Conservation (phyloP, 2,329 filamentous ascomycete genomes). For the Aspergillus quadricinctus region DNA sequence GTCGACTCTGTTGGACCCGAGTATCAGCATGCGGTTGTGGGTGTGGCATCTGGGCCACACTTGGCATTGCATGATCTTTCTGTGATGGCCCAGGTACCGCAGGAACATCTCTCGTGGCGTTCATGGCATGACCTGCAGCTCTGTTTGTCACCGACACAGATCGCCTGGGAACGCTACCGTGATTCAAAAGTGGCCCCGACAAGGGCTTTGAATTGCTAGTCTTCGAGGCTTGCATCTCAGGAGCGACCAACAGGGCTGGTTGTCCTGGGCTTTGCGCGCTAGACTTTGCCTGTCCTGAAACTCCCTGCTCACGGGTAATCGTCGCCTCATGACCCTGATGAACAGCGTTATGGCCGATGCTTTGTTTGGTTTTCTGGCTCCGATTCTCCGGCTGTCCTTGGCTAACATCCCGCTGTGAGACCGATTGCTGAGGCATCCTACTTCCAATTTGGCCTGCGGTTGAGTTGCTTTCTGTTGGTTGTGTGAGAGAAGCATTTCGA, state of each 20-base stretch:
- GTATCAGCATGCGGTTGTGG: neutral
- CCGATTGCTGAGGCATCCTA: neutral
- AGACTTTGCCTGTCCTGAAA: neutral
- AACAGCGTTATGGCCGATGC: neutral
- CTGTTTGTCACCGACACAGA: constrained; percentile 22
- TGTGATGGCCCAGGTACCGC: neutral
- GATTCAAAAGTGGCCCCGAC: constrained; percentile 5
- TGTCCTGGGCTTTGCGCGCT: constrained; percentile 6
- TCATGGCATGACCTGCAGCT: constrained; percentile 5
- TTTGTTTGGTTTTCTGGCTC: neutral
- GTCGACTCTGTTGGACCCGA: neutral
- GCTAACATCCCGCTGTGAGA: neutral
- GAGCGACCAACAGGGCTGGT: constrained; percentile 17
- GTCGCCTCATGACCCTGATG: neutral
- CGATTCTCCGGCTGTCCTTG: neutral
- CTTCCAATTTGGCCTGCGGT: neutral
- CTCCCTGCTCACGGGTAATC: neutral
- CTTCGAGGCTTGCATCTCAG: constrained; percentile 16
- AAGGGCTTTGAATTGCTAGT: constrained; percentile 11
- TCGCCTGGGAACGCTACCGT: constrained; percentile 20
- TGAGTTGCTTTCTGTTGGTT: neutral
- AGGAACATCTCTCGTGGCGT: neutral
- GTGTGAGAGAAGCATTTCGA: neutral
- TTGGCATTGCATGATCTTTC: neutral
- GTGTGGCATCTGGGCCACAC: neutral